Percentiles rank a stretch among this genome's conserved stretches.
Conservation (phyloP, 2,329 filamentous ascomycete species). For the Xylariaceae sp. region DNA sequence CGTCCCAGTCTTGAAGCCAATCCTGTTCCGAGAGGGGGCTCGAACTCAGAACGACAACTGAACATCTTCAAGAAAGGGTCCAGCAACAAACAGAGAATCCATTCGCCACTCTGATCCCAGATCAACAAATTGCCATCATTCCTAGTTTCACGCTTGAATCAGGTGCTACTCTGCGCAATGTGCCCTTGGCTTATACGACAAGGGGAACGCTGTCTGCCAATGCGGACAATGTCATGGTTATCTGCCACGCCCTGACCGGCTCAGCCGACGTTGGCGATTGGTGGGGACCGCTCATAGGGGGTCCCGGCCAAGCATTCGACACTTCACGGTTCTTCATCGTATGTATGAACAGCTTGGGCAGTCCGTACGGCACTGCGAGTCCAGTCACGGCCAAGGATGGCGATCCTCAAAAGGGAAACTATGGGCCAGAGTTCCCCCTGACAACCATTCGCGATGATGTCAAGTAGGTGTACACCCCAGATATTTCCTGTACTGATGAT, state of each 20-base stretch:
- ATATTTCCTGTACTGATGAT: conserved; percentile 14
- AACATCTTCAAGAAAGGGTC: conserved; percentile 62
- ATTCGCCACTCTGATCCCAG: conserved; percentile 76
- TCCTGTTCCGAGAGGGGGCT: not conserved
- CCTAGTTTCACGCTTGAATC: conserved; percentile 92
- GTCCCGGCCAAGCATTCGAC: conserved; percentile 73
- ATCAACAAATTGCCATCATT: conserved; percentile 81
- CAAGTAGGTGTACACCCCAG: conserved; percentile 53
- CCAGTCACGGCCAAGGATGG: conserved; percentile 86
- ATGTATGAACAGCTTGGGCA: conserved; percentile 80
- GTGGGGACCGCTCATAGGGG: conserved; percentile 80
- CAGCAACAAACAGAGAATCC: conserved; percentile 82
- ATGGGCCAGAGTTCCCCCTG: conserved; percentile 92
- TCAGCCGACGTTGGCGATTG: conserved; percentile 81
- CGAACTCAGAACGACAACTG: conserved; percentile 45
- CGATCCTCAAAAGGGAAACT: conserved; percentile 64
- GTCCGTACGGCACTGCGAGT: conserved; percentile 81
- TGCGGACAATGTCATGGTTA: conserved; percentile 65
- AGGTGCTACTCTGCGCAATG: conserved; percentile 74
- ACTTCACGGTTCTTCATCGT: conserved; percentile 78
- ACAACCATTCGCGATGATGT: conserved; percentile 96
- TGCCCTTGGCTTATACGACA: conserved; percentile 63
- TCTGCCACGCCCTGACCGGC: conserved; percentile 80
- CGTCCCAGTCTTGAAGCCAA: not conserved
- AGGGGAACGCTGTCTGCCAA: conserved; percentile 55